Evolutionary conservation across 805 yeast species (phyloP), one percentile per base, ranked within the genome.

Genomic region (Kazachstania viticola): DNA sequence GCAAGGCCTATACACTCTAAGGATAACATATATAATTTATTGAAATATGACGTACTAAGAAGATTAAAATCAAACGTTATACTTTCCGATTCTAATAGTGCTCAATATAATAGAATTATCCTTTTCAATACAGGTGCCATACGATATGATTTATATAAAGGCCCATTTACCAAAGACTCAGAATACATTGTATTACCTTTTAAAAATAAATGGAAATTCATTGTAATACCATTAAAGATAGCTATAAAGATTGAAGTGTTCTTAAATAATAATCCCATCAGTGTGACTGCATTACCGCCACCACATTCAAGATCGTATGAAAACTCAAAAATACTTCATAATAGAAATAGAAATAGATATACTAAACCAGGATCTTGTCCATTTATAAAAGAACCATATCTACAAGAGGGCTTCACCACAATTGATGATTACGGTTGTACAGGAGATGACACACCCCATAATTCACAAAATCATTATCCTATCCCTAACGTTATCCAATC

Each of bases 101-200:
- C 35, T 38, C 8, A 42, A 51, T 12, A 40, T 43, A 58, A 61
- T 31, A 61, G 83, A 33, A 60, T 75, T 18, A 68, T 84, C 17
- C 58, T 81, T 28, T 71, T 82, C 37, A 88, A 88, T 51, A 79
- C 95, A 0, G 96, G 96, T 1, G 78, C 94, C 4, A 69, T 87
- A 3, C 68, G 96, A 33, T 88, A 82, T 49, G 95, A 87, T 54
- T 57, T 87, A 28, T 79, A 79, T 58, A 71, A 75, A 49, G 97
- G 96, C 0, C 75, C 79, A 2, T 87, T 78, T 51, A 85, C 94
- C 0, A 60, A 61, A 27, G 94, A 85, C 52, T 66, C 88, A 0
- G 79, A 79, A 43, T 88, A 66, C 49, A 81, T 79, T 27, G 81
- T 88, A 1, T 75, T 93, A 0, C 96, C 97, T 0, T 87, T 84